Evolutionary conservation across 345 rosid genomes (phyloP), one percentile per base, ranked within the genome.

Genomic region (Acer negundo): DNA sequence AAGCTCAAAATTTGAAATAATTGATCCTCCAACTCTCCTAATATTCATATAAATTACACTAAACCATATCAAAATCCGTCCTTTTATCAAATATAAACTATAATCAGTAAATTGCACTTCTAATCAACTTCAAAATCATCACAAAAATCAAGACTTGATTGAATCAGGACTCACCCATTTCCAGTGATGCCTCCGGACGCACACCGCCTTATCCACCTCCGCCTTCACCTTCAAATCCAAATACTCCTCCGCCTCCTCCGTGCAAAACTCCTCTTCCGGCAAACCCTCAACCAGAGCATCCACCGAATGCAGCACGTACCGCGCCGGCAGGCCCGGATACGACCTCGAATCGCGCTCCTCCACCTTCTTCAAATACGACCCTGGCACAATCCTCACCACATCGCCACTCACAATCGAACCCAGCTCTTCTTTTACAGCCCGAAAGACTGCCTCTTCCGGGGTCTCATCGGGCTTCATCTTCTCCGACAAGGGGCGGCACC

Each of bases 361-460:
- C 10, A 90, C 84, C 75, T 82, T 89, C 85, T 85, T 82, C 58
- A 61, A 42, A 61, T 89, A 90, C 20, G 91, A 86, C 7, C 90
- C 94, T 1, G 92, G 90, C 61, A 93, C 72, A 65, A 95, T 81
- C 69, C 38, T 81, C 23, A 89, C 88, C 7, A 56, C 49, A 26
- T 61, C 78, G 3, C 44, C 62, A 44, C 24, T 65, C 12, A 80
- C 68, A 46, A 92, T 69, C 6, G 91, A 89, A 16, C 98, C 99
- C 19, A 95, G 88, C 79, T 95, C 99, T 82, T 95, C 98, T 81
- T 79, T 90, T 0, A 95, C 78, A 6, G 97, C 99, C 31, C 98
- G 91, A 71, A 82, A 22, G 0, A 82, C 90, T 1, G 97, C 95
- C 62, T 83, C 87, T 53, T 92, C 93, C 1, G 87, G 89, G 19